Base-by-base conservation (phyloP, 2,329 filamentous ascomycete species). In the Elsinoe necatrix region DNA sequence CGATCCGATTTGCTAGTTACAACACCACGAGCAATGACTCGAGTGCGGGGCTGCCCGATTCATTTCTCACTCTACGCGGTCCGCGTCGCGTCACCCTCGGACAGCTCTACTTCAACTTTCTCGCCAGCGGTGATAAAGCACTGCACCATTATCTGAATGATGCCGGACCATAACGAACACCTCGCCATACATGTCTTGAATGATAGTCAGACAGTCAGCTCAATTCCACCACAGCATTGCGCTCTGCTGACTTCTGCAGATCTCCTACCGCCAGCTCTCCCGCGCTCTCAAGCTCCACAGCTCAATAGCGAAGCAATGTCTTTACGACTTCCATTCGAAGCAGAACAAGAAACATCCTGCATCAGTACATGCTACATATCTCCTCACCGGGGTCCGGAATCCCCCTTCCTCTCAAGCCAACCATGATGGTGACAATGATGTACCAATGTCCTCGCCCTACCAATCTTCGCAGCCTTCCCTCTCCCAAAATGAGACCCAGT, bases 301-400 rank as follows among this genome's bases (percentile, higher is more conserved):
- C 69, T 93, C 95, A 67, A 77, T 80, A 42, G 93, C 93, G 11
- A 98, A 98, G 72, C 84, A 91, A 69, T 95, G 93, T 81, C 82
- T 91, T 14, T 95, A 82, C 71, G 87, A 95, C 29, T 97, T 95
- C 63, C 82, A 96, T 69, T 77, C 79, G 60, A 81, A 78, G 57
- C 87, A 95, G 68, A 95, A 90, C 70, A 77, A 75, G 56, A 88
- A 86, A 69, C 86, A 83, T 59, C 78, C 86, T 0, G 80, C 82
- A 20, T 85, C 83, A 23, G 77, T 96, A n/a, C 82, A 95, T 72
- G 93, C 92, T 43, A 96, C 90, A n/a, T 98, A 96, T 71, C 75
- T 96, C 50, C 68, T 98, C 45, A 86, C 84, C 52, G 93, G 20
- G n/a, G 31, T 52, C 2, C 48, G 48, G 16, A 18, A 52, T 25